phyloP scores from a whole-genome alignment of 495 filamentous ascomycete genomes.

The Penicillium cataractarum region DNA sequence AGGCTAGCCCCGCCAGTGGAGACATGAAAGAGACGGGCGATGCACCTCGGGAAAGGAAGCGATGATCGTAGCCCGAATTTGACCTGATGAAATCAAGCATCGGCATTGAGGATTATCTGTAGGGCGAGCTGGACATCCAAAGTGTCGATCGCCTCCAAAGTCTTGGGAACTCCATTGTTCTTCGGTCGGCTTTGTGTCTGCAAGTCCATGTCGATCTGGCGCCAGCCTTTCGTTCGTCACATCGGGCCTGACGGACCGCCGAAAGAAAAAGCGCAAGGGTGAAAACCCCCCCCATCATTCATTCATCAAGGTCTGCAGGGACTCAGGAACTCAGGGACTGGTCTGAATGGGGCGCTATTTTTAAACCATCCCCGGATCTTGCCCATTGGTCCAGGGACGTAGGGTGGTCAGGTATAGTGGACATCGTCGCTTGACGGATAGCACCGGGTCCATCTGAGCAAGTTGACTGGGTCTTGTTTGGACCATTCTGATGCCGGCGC shows the following conservation, averaged over 20 bases:
- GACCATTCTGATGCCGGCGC: background rate
- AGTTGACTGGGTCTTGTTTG: constrained; percentile 1
- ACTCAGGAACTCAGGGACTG: background rate
- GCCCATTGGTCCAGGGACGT: background rate
- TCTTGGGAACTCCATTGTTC: background rate
- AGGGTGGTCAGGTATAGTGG: background rate
- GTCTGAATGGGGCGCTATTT: constrained; percentile 2
- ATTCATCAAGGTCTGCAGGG: constrained; percentile 4
- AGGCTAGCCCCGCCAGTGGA: background rate
- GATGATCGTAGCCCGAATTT: background rate
- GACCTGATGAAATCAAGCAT: constrained; percentile 5
- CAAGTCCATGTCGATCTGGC: constrained; percentile 16
- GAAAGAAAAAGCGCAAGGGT: constrained; percentile 5
- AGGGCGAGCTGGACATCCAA: background rate
- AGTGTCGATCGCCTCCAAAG: background rate
- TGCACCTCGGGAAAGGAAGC: background rate
- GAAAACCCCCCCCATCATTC: background rate
- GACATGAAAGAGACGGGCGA: background rate
- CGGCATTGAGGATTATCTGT: background rate
- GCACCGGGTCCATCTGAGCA: background rate
- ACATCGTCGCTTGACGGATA: background rate
- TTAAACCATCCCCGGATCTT: constrained; percentile 4
- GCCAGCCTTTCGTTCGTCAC: constrained; percentile 5
- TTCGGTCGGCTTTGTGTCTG: background rate
- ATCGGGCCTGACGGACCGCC: background rate